phyloP scores from a whole-genome alignment of 148 eudicot species.

The Oxyria digyna region DNA sequence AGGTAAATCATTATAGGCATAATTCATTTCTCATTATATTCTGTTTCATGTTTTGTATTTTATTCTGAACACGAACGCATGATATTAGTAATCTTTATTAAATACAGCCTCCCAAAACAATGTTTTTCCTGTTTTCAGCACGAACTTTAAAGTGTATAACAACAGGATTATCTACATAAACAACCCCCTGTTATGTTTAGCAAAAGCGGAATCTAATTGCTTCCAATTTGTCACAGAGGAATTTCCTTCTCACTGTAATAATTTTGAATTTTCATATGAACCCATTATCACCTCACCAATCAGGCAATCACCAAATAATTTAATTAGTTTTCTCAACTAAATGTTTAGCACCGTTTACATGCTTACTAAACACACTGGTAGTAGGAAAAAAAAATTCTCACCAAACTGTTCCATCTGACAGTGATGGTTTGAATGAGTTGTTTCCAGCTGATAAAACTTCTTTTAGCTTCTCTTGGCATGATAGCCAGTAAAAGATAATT shows the following conservation, averaged over 20 bases:
- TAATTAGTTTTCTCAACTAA: neutral
- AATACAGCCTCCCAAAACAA: neutral
- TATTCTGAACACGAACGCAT: neutral
- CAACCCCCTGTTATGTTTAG: too few species aligned
- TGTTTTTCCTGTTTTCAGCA: neutral
- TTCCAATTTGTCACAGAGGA: too few species aligned
- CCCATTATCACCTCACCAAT: neutral
- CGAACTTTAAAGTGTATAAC: neutral
- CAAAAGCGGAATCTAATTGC: too few species aligned
- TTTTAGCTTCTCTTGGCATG: neutral
- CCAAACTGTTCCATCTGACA: neutral
- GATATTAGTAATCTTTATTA: neutral
- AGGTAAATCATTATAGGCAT: slow-evolving; percentile 30
- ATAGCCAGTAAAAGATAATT: neutral
- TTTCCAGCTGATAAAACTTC: neutral
- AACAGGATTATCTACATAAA: neutral
- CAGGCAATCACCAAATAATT: neutral
- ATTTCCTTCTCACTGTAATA: too few species aligned
- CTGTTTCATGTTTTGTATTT: neutral
- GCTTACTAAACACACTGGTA: neutral
- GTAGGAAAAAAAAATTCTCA: neutral
- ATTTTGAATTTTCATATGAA: neutral
- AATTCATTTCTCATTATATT: neutral
- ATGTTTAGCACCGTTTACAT: neutral
- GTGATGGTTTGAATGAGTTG: neutral